Conservation (phyloP, 345 rosid genomes). For the Populus tremula region DNA sequence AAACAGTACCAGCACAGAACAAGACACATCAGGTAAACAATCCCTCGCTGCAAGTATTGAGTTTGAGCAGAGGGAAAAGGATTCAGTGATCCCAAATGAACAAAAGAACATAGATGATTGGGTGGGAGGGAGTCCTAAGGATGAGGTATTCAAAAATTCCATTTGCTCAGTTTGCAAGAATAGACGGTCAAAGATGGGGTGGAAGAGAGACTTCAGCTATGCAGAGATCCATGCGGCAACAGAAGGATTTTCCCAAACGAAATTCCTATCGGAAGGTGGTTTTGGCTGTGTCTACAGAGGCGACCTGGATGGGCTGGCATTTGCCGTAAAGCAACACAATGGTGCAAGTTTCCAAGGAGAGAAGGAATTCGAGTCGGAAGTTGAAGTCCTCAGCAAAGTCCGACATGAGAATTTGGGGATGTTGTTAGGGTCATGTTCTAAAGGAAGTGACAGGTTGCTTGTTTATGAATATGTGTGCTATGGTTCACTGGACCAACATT, state of each 20-base stretch:
- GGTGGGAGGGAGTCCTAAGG: slow-evolving; percentile 25
- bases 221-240: slow-evolving; percentile 58
- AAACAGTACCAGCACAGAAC: slow-evolving; percentile 19
- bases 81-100: slow-evolving; percentile 27
- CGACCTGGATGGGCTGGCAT: slow-evolving; percentile 37
- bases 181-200: slow-evolving; percentile 48
- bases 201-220: slow-evolving; percentile 50
- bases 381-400: slow-evolving; percentile 52
- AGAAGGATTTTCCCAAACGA: slow-evolving; percentile 39
- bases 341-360: slow-evolving; percentile 55
- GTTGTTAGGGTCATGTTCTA: slow-evolving; percentile 60
- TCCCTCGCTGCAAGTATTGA: slow-evolving; percentile 13
- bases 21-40: slow-evolving; percentile 25
- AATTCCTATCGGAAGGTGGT: slow-evolving; percentile 65
- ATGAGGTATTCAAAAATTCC: slow-evolving; percentile 35
- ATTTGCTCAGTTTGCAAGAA: slow-evolving; percentile 54
- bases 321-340: slow-evolving; percentile 65
- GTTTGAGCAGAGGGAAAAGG: slow-evolving; percentile 12
- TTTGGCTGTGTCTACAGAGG: slow-evolving; percentile 61
- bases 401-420: slow-evolving; percentile 59
- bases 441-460: slow-evolving; percentile 51
- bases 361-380: slow-evolving; percentile 65
- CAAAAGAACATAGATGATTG: slow-evolving; percentile 17
- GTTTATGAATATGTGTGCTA: slow-evolving; percentile 65
- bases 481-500: slow-evolving; percentile 59